These are phyloP conservation scores for Diaporthe helianthi DNA, from an alignment of 2,329 filamentous ascomycete genomes.

Conservation along the genomic window DNA sequence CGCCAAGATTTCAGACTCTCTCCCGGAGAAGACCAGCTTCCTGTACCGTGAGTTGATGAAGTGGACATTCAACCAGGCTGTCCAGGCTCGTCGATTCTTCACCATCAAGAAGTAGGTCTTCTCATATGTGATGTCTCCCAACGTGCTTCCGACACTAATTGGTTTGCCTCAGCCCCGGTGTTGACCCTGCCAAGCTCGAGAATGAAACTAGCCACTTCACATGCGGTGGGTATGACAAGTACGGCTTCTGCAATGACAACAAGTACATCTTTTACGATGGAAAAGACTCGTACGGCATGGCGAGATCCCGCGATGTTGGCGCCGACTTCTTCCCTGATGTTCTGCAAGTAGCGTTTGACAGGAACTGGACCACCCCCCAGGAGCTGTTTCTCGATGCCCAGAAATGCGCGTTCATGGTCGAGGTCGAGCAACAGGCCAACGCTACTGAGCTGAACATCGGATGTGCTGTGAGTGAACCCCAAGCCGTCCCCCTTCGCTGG, in stretches of 20 bases:
- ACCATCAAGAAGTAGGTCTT: conserved; percentile 14
- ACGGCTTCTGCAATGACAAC: conserved; percentile 8
- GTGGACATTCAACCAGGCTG: conserved; percentile 12
- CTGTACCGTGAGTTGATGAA: conserved; percentile 17
- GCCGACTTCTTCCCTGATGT: conserved; percentile 15
- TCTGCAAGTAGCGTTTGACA: neutral
- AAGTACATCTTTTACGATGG: conserved; percentile 4
- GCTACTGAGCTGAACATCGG: neutral
- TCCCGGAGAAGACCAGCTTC: conserved; percentile 13
- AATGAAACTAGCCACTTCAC: neutral
- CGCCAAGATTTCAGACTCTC: neutral
- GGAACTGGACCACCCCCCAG: conserved; percentile 2
- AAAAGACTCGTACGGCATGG: conserved; percentile 14
- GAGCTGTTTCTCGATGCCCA: conserved; percentile 4
- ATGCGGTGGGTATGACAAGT: neutral
- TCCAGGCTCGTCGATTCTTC: conserved; percentile 9
- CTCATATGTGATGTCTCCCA: too few species aligned
- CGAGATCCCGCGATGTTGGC: neutral
- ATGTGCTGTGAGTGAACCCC: neutral
- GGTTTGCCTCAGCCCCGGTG: neutral
- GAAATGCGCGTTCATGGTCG: neutral
- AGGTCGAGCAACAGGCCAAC: neutral
- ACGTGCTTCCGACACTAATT: neutral
- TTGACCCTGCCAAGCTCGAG: neutral
- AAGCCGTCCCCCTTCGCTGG: neutral